These are phyloP conservation scores for Phymatotrichopsis omnivora DNA, from an alignment of 2,329 filamentous ascomycete species.

Conservation along the genomic window DNA sequence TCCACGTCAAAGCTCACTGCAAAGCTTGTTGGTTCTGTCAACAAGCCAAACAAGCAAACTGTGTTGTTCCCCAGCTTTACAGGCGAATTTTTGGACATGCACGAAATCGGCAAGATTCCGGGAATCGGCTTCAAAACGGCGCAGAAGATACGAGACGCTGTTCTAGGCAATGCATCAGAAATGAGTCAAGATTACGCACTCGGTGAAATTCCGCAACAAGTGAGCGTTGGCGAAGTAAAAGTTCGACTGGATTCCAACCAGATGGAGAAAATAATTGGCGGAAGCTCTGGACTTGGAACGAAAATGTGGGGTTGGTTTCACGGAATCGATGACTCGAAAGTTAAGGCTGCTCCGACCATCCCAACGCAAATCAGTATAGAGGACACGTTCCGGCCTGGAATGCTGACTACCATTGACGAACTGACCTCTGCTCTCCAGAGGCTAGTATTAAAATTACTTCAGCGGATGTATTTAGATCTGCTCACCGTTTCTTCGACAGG, in stretches of 20 bases:
- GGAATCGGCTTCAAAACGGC: conserved; percentile 77
- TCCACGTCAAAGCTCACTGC: conserved; percentile 77
- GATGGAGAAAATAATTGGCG: conserved; percentile 9
- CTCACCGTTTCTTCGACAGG: conserved; percentile 21
- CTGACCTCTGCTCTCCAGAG: conserved; percentile 30
- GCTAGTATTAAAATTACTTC: conserved; percentile 32
- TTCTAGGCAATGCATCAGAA: conserved; percentile 40
- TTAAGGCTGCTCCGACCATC: conserved; percentile 58
- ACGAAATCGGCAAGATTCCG: conserved; percentile 70
- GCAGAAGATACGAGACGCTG: conserved; percentile 52
- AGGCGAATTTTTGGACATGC: conserved; percentile 59
- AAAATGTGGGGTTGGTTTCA: conserved; percentile 68
- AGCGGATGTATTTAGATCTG: conserved; percentile 30
- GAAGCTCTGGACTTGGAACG: conserved; percentile 3
- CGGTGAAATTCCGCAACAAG: conserved; percentile 30
- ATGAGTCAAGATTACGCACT: background rate
- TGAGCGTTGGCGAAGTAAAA: conserved; percentile 51
- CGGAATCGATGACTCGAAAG: conserved; percentile 65
- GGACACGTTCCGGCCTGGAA: conserved; percentile 67
- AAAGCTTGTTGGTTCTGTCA: conserved; percentile 70
- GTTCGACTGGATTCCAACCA: background rate
- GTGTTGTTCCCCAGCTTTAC: conserved; percentile 63
- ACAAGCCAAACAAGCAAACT: conserved; percentile 85
- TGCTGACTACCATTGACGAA: conserved; percentile 52
- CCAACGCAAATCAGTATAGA: conserved; percentile 91